Conservation (phyloP, 1,284 basidiomycete genomes). For the Fomes fomentarius region DNA sequence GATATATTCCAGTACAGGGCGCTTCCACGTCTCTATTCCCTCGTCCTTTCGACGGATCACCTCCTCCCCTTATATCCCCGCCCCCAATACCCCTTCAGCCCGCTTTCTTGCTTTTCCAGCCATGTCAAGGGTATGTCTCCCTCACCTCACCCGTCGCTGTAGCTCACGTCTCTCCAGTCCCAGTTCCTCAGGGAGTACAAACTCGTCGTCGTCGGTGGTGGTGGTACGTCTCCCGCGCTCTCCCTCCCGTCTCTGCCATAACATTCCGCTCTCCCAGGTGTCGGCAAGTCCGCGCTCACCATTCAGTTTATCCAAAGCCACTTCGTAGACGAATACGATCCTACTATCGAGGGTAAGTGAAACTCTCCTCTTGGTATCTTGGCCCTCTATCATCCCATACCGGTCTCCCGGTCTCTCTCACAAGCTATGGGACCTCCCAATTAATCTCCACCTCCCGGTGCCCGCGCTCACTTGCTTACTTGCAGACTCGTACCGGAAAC, state of each 20-base stretch:
- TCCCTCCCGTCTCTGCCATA: not conserved
- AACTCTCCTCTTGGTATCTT: not conserved
- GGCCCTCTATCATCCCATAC: not conserved
- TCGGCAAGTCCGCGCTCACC: constrained; percentile 95
- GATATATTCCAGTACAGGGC: constrained; percentile 18
- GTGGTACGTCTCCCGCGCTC: constrained; percentile 63
- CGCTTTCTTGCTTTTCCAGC: constrained; percentile 14
- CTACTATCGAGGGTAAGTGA: constrained; percentile 89
- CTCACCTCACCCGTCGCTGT: not conserved
- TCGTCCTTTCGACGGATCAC: constrained; percentile 27
- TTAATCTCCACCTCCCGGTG: too few relatives aligned
- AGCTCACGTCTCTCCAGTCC: constrained; percentile 47
- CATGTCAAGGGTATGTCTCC: constrained; percentile 37
- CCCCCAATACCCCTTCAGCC: constrained; percentile 15
- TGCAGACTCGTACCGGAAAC: constrained; percentile 95
- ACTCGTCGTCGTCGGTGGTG: constrained; percentile 97
- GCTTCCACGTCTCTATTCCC: constrained; percentile 21
- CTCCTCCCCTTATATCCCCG: constrained; percentile 22
- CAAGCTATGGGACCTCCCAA: not conserved
- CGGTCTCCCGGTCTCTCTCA: not conserved
- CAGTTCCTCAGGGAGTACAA: constrained; percentile 96
- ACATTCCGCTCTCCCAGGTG: constrained; percentile 59
- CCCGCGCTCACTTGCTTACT: too few relatives aligned
- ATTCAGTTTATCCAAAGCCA: constrained; percentile 98
- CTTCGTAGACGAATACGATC: constrained; percentile 99